phyloP scores from a whole-genome alignment of 176 grass and related monocot genomes.

The Aegilops sharonensis region DNA sequence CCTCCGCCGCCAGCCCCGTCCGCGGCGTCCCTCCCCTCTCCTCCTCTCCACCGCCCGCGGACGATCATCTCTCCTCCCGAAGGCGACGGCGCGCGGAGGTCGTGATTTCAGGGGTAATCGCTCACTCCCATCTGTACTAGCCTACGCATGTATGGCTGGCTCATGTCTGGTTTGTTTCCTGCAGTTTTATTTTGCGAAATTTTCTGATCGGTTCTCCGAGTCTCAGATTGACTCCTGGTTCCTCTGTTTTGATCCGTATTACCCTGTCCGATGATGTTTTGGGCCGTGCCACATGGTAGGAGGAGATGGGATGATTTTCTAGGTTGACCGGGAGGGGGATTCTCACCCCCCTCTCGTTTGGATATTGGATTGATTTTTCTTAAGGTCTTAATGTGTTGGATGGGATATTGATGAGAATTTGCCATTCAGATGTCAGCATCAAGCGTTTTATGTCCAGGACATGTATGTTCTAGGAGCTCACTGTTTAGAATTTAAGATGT shows the following conservation, averaged over 20 bases:
- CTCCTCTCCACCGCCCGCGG: neutral
- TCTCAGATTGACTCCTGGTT: neutral
- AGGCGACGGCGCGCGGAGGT: neutral
- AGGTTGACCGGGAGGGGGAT: neutral
- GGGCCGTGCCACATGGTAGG: neutral
- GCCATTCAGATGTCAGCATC: neutral
- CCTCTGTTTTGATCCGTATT: neutral
- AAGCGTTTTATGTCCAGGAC: neutral
- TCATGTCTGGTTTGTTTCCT: neutral
- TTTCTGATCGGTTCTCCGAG: neutral
- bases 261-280: neutral
- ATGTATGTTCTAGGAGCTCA: neutral
- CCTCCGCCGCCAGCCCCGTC: neutral
- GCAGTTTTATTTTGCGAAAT: neutral
- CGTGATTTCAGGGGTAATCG: neutral
- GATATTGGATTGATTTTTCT: constrained; percentile 9
- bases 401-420: neutral
- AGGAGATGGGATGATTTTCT: neutral
- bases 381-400: neutral
- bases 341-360: neutral
- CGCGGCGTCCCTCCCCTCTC: neutral
- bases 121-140: neutral
- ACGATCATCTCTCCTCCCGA: neutral
- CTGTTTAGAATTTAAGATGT: neutral
- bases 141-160: neutral